Evolutionary conservation across 208 protist genomes (phyloP).

Genomic region (Tritrichomonas foetus): DNA sequence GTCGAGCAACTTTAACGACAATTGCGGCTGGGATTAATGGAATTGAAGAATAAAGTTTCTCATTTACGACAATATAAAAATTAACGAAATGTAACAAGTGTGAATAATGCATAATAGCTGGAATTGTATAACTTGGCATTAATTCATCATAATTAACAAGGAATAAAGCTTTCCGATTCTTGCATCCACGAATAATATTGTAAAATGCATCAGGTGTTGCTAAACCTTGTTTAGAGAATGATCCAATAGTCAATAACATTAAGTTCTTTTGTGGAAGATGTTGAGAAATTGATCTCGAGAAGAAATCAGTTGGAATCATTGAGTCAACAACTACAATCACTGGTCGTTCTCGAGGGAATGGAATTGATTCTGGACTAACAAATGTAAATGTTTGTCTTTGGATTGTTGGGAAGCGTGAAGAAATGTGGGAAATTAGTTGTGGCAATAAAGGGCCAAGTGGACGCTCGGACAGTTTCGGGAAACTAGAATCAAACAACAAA

Average conservation of each 20-base stretch:
- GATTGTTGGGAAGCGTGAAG: not conserved
- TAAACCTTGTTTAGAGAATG: not conserved
- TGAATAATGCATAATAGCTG: not conserved
- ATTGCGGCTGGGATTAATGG: not conserved
- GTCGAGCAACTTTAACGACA: not conserved
- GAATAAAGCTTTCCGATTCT: not conserved
- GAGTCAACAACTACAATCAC: not conserved
- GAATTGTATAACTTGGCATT: not conserved
- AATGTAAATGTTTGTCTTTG: not conserved
- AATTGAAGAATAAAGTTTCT: not conserved
- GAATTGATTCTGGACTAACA: not conserved
- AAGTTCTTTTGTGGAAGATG: not conserved
- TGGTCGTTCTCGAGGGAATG: not conserved
- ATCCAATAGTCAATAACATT: not conserved
- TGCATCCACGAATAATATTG: not conserved
- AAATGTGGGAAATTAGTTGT: not conserved
- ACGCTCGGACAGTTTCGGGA: not conserved
- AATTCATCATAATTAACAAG: not conserved
- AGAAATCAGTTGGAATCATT: not conserved
- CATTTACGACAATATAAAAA: not conserved
- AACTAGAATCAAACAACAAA: not conserved
- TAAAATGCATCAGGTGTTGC: not conserved
- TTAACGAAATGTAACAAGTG: not conserved
- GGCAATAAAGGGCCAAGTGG: not conserved
- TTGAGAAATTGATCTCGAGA: not conserved